Evolutionary conservation across 1,139 yeast species (phyloP).

Genomic region (Yamadazyma pseudoaaseri): DNA sequence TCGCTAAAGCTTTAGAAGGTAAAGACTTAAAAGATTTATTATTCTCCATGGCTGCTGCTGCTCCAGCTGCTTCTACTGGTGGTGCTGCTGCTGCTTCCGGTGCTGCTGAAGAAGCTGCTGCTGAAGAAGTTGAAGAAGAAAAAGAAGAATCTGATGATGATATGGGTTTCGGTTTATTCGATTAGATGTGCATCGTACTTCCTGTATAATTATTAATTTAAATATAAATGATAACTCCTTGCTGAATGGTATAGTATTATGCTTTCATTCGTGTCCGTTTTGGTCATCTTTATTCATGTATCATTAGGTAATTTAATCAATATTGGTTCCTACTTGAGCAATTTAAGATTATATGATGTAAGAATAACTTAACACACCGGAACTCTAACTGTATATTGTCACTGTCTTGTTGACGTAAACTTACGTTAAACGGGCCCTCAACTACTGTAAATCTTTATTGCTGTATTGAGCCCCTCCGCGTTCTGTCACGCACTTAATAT

Average conservation of each 20-base stretch:
- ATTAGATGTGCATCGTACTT: conserved; percentile 25
- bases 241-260: too few species aligned
- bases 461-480: too few species aligned
- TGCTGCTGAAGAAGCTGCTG: conserved; percentile 49
- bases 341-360: too few species aligned
- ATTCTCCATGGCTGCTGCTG: conserved; percentile 67
- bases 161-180: conserved; percentile 67
- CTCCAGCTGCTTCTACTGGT: conserved; percentile 41
- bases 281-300: too few species aligned
- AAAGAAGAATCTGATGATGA: conserved; percentile 78
- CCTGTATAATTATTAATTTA: conserved; percentile 11
- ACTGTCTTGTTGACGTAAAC: too few species aligned
- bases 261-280: too few species aligned
- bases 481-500: too few species aligned
- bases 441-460: too few species aligned
- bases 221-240: conserved; percentile 4
- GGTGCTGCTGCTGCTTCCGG: conserved; percentile 64
- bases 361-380: too few species aligned
- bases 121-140: conserved; percentile 58
- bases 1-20: conserved; percentile 96
- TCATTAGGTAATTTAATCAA: not conserved
- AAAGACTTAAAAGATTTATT: conserved; percentile 91
- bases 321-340: too few species aligned
- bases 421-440: too few species aligned
- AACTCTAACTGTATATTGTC: too few species aligned